Evolutionary conservation across 257 asterid genomes (phyloP).

Genomic region (Scutellaria barbata): DNA sequence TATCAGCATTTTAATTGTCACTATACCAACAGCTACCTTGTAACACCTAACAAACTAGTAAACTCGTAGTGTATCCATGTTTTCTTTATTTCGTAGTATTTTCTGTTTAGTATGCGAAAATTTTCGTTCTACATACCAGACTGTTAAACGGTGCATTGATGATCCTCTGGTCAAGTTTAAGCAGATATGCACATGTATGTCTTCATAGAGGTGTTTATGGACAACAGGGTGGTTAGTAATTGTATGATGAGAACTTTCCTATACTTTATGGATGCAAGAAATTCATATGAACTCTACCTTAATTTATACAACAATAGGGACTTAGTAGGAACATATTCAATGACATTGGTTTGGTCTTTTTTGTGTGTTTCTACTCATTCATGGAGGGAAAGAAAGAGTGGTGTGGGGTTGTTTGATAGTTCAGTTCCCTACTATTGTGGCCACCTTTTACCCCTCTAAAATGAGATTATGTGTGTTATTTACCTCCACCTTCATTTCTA

Average conservation of each 20-base stretch:
- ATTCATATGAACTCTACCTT: neutral
- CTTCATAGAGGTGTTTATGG: neutral
- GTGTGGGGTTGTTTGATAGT: neutral
- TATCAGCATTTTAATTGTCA: neutral
- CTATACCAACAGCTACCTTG: neutral
- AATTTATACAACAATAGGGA: neutral
- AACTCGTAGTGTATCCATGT: neutral
- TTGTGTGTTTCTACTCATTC: neutral
- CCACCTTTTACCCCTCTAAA: neutral
- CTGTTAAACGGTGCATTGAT: neutral
- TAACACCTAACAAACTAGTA: neutral
- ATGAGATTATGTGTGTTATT: no score
- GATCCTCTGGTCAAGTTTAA: neutral
- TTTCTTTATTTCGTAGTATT: neutral
- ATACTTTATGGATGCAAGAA: neutral
- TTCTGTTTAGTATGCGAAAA: neutral
- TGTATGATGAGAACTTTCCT: neutral
- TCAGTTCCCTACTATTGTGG: neutral
- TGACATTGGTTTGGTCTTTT: neutral
- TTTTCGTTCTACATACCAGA: conserved; percentile 3
- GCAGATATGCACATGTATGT: neutral
- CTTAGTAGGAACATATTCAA: neutral
- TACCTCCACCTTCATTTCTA: neutral
- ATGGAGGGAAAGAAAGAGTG: conserved; percentile 1
- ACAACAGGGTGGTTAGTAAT: neutral